Evolutionary conservation across 768 basidiomycete genomes (phyloP), one percentile per base, ranked within the genome.

Genomic region (Hericium erinaceus): DNA sequence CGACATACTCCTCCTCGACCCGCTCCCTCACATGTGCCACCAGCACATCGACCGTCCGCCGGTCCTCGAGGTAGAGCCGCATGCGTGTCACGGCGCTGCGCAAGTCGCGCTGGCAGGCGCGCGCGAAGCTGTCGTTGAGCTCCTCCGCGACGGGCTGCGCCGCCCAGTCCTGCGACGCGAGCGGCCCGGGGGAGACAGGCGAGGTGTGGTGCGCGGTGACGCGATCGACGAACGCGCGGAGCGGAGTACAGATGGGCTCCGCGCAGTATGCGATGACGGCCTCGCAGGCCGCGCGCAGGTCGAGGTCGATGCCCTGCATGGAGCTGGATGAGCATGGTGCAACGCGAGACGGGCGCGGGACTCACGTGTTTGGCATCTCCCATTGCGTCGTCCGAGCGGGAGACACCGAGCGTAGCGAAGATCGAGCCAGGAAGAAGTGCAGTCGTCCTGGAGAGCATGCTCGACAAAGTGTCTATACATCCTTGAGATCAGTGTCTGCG

Each of bases 271-370:
- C 70, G 57, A 98, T 95, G 39, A 92, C 79, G 41, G 84, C 82
- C 73, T 95, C 92, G 72, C 95, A 98, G 0, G 84, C 86, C 16
- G 76, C 75, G 65, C 92, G 90, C 28, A 98, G 81, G 33, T 87
- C 88, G 51, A 85, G 78, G 71, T 98, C 95, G 63, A 97, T 87
- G 58, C 85, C 87, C 91, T 95, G 68, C 26, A 24, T 48, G 28
- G 16, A 18, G 20, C 28, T 22, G 50, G 40, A 18, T 18, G 57
- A 52, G 58, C 46, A 39, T 58, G 46, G 46, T 41, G 52, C 22
- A 52, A 41, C 26, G 26, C 28, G 50, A 26, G 13, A 50, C 37
- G 54, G 52, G 46, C 22, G 52, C 20, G 4, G 22, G 40, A 70
- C 78, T 54, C 65, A 92, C 92, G 55, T 83, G 80, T 73, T 85